phyloP scores from a whole-genome alignment of 345 rosid genomes.

The Eucalyptus curtisii region DNA sequence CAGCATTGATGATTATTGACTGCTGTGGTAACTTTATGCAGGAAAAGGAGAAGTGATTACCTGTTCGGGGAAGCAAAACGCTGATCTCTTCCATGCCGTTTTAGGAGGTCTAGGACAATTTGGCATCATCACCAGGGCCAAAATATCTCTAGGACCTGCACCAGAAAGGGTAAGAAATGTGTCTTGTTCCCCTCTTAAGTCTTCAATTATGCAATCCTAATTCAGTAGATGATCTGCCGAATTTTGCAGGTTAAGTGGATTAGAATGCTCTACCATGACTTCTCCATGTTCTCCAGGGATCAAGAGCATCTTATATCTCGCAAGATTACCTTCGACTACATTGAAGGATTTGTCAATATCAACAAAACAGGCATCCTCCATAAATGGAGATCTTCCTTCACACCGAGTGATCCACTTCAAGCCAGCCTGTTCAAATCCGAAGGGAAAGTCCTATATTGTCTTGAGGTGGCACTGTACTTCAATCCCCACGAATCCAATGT shows the following conservation, averaged over 20 bases:
- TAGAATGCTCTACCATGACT: constrained; percentile 75
- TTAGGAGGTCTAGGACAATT: constrained; percentile 99
- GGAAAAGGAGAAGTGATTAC: constrained; percentile 81
- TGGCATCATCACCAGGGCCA: constrained; percentile 83
- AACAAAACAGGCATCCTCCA: constrained; percentile 69
- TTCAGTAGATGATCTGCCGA: not conserved
- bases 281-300: constrained; percentile 62
- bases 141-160: constrained; percentile 66
- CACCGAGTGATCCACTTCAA: constrained; percentile 50
- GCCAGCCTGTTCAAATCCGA: constrained; percentile 68
- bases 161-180: constrained; percentile 39
- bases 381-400: constrained; percentile 82
- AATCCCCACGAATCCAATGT: constrained; percentile 30
- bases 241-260: constrained; percentile 84
- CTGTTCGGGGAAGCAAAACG: constrained; percentile 66
- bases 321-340: constrained; percentile 56
- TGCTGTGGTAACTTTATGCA: constrained; percentile 13
- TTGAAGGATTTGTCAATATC: constrained; percentile 81
- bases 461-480: constrained; percentile 77
- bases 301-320: constrained; percentile 72
- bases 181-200: not conserved
- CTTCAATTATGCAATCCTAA: not conserved
- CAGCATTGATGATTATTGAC: not conserved
- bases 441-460: constrained; percentile 75
- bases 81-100: constrained; percentile 74